These are phyloP conservation scores for Pisolithus albus DNA, from an alignment of 768 basidiomycete species.

Conservation along the genomic window DNA sequence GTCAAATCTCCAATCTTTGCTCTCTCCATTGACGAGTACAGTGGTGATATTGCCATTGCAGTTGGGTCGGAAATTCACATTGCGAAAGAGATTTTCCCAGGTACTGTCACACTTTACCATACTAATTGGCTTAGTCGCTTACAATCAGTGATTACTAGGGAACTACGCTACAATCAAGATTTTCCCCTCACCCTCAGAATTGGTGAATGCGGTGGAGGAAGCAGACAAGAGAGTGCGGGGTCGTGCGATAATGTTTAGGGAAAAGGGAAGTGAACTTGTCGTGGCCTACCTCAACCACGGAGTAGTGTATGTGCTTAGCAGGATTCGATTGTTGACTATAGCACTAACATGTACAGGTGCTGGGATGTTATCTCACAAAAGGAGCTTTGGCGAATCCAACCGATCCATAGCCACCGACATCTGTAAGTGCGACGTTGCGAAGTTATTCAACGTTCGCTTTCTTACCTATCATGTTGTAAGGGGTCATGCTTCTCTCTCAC, in stretches of 20 bases:
- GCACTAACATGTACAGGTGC: not conserved
- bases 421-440: not conserved
- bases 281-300: constrained; percentile 5
- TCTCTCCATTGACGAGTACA: not conserved
- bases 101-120: not conserved
- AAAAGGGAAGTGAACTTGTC: not conserved
- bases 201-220: not conserved
- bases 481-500: not conserved
- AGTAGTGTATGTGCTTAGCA: not conserved
- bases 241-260: not conserved
- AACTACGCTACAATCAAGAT: constrained; percentile 3
- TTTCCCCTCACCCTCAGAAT: not conserved
- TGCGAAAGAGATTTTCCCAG: not conserved
- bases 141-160: not conserved
- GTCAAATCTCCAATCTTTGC: constrained; percentile 1
- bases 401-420: constrained; percentile 1
- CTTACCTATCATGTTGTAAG: not conserved
- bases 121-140: not conserved
- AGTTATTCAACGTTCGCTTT: not conserved
- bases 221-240: not conserved
- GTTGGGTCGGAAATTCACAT: constrained; percentile 3
- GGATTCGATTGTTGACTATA: not conserved
- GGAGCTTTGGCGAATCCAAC: constrained; percentile 1
- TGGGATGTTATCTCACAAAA: not conserved
- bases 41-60: not conserved